Percentiles rank a stretch among this genome's conserved stretches.
phyloP scores from a whole-genome alignment of 1,284 basidiomycete species.

The Pyrrhoderma noxium region DNA sequence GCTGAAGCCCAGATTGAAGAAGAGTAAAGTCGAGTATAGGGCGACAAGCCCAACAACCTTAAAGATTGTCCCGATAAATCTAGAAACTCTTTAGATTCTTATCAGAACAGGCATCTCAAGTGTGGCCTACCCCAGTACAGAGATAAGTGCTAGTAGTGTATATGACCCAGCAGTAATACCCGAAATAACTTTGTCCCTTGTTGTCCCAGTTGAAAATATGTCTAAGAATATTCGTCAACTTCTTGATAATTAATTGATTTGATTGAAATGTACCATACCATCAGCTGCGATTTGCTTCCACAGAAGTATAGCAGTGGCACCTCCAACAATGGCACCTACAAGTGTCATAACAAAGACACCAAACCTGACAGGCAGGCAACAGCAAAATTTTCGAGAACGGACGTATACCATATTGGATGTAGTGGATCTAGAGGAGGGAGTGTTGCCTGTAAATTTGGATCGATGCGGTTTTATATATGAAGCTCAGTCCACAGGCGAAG shows the following conservation, averaged over 20 bases:
- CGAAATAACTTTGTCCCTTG: slow-evolving; percentile 37
- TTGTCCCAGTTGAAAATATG: slow-evolving; percentile 16
- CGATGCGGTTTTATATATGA: not conserved
- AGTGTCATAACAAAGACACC: slow-evolving; percentile 25
- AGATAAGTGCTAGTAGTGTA: slow-evolving; percentile 40
- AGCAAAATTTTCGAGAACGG: slow-evolving; percentile 21
- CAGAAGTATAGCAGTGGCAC: slow-evolving; percentile 34
- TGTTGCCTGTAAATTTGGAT: slow-evolving; percentile 33
- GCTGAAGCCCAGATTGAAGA: slow-evolving; percentile 11
- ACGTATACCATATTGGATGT: slow-evolving; percentile 48
- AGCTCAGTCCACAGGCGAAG: not conserved
- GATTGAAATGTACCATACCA: not conserved
- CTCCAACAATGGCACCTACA: slow-evolving; percentile 35
- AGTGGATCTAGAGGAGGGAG: slow-evolving; percentile 53
- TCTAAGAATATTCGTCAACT: not conserved
- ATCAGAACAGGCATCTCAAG: no score
- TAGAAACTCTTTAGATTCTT: not conserved
- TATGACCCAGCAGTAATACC: slow-evolving; percentile 41
- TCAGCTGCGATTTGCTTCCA: slow-evolving; percentile 34
- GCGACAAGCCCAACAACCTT: slow-evolving; percentile 21
- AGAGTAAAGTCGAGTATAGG: slow-evolving; percentile 19
- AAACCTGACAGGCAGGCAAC: slow-evolving; percentile 25
- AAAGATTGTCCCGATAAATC: slow-evolving; percentile 22
- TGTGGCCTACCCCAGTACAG: slow-evolving; percentile 43
- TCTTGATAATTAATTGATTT: no score